These are phyloP conservation scores for Barnettozyma hawaiiensis DNA, from an alignment of 1,139 yeast genomes.

Conservation along the genomic window DNA sequence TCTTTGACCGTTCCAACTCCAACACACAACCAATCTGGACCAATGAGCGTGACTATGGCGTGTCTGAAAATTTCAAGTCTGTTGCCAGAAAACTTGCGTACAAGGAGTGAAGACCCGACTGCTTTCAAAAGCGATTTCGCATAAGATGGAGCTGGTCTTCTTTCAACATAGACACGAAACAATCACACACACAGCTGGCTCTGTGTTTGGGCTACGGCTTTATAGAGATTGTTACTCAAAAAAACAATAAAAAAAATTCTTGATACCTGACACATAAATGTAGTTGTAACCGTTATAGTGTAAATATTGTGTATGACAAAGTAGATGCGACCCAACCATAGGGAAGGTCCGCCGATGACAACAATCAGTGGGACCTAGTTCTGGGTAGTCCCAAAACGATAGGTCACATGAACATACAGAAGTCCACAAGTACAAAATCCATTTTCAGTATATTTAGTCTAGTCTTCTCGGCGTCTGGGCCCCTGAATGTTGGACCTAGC, in stretches of 20 bases:
- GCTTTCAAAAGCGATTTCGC: not conserved
- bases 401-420: too few species aligned
- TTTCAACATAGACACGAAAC: not conserved
- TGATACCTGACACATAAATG: not conserved
- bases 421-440: too few species aligned
- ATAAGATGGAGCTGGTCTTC: not conserved
- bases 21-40: conserved; percentile 16
- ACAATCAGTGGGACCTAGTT: too few species aligned
- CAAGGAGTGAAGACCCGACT: conserved; percentile 18
- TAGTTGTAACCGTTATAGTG: too few species aligned
- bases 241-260: not conserved
- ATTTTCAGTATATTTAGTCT: not conserved
- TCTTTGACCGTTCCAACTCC: not conserved
- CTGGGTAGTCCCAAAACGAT: too few species aligned
- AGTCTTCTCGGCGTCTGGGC: too few species aligned
- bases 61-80: conserved; percentile 19
- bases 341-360: too few species aligned
- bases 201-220: not conserved
- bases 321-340: too few species aligned
- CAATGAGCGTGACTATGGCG: conserved; percentile 23
- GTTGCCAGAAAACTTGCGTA: conserved; percentile 22
- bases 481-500: not conserved
- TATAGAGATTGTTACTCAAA: not conserved
- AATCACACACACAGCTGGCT: not conserved
- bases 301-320: too few species aligned